Evolutionary conservation across 768 basidiomycete species (phyloP), one percentile per base, ranked within the genome.

Genomic region (Suillus variegatus): DNA sequence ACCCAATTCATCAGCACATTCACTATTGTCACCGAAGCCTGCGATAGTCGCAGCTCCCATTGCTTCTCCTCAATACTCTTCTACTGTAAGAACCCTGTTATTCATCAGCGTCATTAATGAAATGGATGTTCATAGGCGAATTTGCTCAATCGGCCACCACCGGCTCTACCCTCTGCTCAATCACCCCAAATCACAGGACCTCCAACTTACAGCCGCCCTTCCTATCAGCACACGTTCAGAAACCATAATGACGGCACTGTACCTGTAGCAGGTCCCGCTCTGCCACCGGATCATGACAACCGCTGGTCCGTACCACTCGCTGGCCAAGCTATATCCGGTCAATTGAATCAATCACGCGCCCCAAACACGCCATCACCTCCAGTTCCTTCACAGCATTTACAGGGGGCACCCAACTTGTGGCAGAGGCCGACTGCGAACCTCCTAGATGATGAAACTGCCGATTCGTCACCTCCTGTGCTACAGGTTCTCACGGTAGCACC

Each of bases 361-460:
- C 63, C 64, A 64, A 66, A 66, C 67, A 68, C 58, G 64, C 14
- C 67, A 66, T 40, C 66, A 41, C 58, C 67, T 32, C 68, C 68
- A 9, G 63, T 69, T 14, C 70, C 66, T 9, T 68, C 75, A 60
- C 74, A 73, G 6, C 74, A 78, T 7, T 73, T 72, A 18, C 77
- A 75, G 16, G 67, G 66, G 16, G 62, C 68, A 63, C 69, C 71
- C 41, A 72, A 64, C 16, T 64, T 60, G 40, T 68, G 68, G 66
- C 69, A 68, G 43, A 75, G 65, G 66, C 70, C 70, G 60, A 67
- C 20, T 66, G 83, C 86, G 38, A 86, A 89, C 79, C 76, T 91
- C 32, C 82, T 93, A 66, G 91, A 92, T 75, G 85, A 86, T 64
- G 90, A 92, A 41, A 65, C 67, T 63, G 36, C 41, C 18, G 41